Percentiles rank a stretch among this genome's conserved stretches.
Evolutionary conservation across 331 rosid species (phyloP).

Genomic region (Arachis monticola): DNA sequence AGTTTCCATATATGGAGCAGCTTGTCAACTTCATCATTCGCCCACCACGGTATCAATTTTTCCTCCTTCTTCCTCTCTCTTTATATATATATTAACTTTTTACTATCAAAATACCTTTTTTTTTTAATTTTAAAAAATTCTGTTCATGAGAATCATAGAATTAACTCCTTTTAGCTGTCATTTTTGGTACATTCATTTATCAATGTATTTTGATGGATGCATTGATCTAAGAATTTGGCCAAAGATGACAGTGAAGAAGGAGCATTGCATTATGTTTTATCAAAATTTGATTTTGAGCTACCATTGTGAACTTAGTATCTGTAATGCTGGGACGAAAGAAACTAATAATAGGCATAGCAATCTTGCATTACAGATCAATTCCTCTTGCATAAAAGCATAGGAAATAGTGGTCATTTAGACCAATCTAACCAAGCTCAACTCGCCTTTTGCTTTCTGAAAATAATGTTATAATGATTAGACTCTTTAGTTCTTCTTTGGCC

Average conservation of each 20-base stretch:
- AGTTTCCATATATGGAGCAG: slow-evolving; percentile 68
- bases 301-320: background rate
- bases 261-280: slow-evolving; percentile 28
- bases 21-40: slow-evolving; percentile 84
- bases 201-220: too few relatives aligned
- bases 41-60: slow-evolving; percentile 68
- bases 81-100: background rate
- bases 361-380: slow-evolving; percentile 18
- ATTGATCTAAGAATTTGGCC: too few relatives aligned
- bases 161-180: background rate
- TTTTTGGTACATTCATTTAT: too few relatives aligned
- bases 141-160: background rate
- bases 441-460: slow-evolving; percentile 29
- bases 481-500: background rate
- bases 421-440: background rate
- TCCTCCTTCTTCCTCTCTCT: slow-evolving; percentile 3
- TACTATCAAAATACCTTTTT: background rate
- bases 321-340: background rate
- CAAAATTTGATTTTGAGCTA: slow-evolving; percentile 33
- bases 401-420: slow-evolving; percentile 12
- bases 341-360: background rate
- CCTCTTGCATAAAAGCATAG: background rate
- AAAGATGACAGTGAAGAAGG: too few relatives aligned
- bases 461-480: slow-evolving; percentile 15
- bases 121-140: background rate